Evolutionary conservation across 495 filamentous ascomycete genomes (phyloP), one percentile per base, ranked within the genome.

Genomic region (Jackrogersella minutella): DNA sequence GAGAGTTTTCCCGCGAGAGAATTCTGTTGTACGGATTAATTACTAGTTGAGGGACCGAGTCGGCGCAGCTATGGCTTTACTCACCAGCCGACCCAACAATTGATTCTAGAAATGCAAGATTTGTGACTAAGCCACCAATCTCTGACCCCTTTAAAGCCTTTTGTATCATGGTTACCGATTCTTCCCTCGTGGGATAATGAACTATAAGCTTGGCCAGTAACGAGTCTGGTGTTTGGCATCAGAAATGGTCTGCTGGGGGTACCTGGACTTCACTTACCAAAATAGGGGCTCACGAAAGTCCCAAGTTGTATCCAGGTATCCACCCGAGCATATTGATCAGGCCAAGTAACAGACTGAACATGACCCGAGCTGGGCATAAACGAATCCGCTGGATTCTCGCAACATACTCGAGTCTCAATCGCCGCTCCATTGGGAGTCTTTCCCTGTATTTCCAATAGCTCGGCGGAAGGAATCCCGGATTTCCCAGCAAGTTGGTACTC

Each of bases 271-370:
- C 14, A 70, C 75, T 22, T 54, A 82, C 79, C 83, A 60, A 87
- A 88, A 64, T 82, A 77, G 39, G 85, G 77, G 13, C 82, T 81
- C 16, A 88, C 77, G 28, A 78, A 78, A 9, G 80, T 80, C 9
- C 86, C 87, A 1, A 79, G 80, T 33, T 79, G 79, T 3, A 89
- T 80, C 85, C 86, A 90, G 2, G 87, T 88, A 66, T 90, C 87
- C 37, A 89, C 81, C 30, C 87, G 79, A 21, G 77, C 73, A 8
- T 73, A 53, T 0, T 78, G 47, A 40, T 77, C 66, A 33, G 76
- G 73, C 82, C 81, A 88, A 34, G 82, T 66, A 3, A 90, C 84
- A 39, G 79, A 74, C 61, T 87, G 85, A 5, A 90, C 69, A 7
- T 79, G 76, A 7, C 87, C 87, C 5, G 86, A 85, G 36, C 80